These are phyloP conservation scores for Trichoderma hamatum DNA, from an alignment of 2,329 filamentous ascomycete species.

Conservation along the genomic window DNA sequence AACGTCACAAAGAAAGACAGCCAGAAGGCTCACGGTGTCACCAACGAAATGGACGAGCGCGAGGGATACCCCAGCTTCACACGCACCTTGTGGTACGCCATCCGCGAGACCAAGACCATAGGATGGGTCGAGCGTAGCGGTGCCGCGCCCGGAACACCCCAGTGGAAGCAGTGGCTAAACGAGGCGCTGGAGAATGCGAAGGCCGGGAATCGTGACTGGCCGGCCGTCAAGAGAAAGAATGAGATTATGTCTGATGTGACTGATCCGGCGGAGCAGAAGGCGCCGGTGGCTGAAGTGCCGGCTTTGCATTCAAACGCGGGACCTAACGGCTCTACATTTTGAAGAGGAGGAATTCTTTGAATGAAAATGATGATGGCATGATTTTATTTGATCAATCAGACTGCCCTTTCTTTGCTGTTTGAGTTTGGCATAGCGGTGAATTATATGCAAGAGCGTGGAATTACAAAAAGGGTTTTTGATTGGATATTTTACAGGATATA, in stretches of 20 bases:
- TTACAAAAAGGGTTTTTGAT: neutral
- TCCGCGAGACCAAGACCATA: constrained; percentile 55
- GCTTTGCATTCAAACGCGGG: neutral
- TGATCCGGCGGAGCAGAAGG: constrained; percentile 39
- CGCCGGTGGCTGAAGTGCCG: constrained; percentile 36
- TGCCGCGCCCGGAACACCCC: constrained; percentile 54
- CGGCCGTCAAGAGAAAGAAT: constrained; percentile 53
- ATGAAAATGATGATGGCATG: neutral
- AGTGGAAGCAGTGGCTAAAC: constrained; percentile 58
- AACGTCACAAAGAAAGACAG: constrained; percentile 49
- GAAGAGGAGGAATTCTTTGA: neutral
- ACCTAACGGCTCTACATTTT: constrained; percentile 34
- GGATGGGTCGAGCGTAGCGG: constrained; percentile 58
- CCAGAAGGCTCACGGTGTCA: constrained; percentile 39
- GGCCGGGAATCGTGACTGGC: constrained; percentile 43
- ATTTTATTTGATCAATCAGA: neutral
- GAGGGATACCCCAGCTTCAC: constrained; percentile 56
- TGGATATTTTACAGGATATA: neutral
- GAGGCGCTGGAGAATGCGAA: constrained; percentile 50
- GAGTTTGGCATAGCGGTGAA: neutral
- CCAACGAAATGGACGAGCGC: constrained; percentile 36
- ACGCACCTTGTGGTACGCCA: constrained; percentile 61
- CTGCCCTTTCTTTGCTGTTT: neutral
- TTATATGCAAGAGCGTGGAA: neutral
- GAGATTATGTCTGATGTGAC: constrained; percentile 47